These are phyloP conservation scores for Saccharomycopsis capsularis DNA, from an alignment of 805 yeast genomes.

Conservation along the genomic window DNA sequence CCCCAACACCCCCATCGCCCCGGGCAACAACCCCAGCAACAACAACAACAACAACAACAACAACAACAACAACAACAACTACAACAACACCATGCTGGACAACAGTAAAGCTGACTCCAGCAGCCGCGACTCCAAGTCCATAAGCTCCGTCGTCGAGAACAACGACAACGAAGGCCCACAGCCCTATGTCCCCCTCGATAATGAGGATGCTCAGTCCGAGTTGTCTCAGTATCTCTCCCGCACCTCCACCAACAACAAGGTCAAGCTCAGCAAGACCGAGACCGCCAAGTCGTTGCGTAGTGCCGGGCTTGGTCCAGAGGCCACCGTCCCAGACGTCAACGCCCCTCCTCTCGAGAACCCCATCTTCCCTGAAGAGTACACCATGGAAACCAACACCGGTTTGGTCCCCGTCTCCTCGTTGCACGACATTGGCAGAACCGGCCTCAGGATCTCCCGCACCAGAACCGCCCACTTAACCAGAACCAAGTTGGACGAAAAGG, in stretches of 20 bases:
- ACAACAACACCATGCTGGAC: conserved; percentile 5
- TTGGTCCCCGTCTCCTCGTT: conserved; percentile 75
- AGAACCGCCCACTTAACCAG: conserved; percentile 32
- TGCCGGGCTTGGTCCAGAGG: conserved; percentile 49
- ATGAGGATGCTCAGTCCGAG: conserved; percentile 42
- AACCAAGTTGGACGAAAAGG: conserved; percentile 23
- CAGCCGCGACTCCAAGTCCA: conserved; percentile 1
- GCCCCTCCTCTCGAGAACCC: conserved; percentile 55
- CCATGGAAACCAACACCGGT: conserved; percentile 82
- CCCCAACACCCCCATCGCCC: too few species aligned
- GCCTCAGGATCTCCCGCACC: conserved; percentile 31
- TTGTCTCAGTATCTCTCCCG: conserved; percentile 29
- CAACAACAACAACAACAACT: too few species aligned
- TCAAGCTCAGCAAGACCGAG: conserved; percentile 53
- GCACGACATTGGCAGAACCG: conserved; percentile 55
- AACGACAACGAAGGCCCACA: conserved; percentile 27
- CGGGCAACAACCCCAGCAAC: too few species aligned
- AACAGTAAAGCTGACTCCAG: neutral
- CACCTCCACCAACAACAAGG: conserved; percentile 22
- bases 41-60: too few species aligned
- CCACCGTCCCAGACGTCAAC: conserved; percentile 50
- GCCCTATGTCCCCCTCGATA: conserved; percentile 34
- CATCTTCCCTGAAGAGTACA: conserved; percentile 89
- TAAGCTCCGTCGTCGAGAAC: neutral
- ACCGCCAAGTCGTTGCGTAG: conserved; percentile 63